Conservation (phyloP, 2,329 filamentous ascomycete species). For the Ascochyta clinopodiicola region DNA sequence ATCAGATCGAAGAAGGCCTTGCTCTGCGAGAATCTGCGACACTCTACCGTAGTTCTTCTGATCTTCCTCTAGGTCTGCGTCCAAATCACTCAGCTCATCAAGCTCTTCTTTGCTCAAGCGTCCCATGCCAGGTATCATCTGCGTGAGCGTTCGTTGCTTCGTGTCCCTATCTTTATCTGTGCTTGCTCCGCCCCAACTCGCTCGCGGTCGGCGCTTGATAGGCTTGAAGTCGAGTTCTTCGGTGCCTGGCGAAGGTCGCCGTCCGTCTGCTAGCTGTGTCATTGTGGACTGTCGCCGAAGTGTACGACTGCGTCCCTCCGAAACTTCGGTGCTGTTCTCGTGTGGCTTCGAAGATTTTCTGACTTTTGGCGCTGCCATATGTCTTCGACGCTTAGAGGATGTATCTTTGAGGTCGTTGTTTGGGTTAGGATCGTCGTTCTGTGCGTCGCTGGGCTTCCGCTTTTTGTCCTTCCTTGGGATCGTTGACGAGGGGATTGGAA, state of each 20-base stretch:
- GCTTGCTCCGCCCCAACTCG: conserved; percentile 28
- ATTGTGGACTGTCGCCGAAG: conserved; percentile 44
- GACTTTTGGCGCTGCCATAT: conserved; percentile 3
- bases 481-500: not conserved
- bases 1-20: conserved; percentile 16
- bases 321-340: not conserved
- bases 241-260: conserved; percentile 24
- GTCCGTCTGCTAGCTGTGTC: conserved; percentile 42
- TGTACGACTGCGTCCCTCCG: conserved; percentile 17
- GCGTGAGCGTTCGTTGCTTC: conserved; percentile 43
- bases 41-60: conserved; percentile 22
- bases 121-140: conserved; percentile 42
- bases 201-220: conserved; percentile 25
- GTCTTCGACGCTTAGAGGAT: conserved; percentile 32
- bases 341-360: conserved; percentile 6
- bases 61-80: conserved; percentile 22
- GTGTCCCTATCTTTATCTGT: conserved; percentile 23
- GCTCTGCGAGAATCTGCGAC: conserved; percentile 24
- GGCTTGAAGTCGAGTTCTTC: conserved; percentile 37
- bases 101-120: conserved; percentile 18
- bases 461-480: conserved; percentile 24
- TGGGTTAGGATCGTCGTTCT: conserved; percentile 10
- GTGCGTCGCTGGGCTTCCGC: conserved; percentile 17
- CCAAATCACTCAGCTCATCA: conserved; percentile 20
- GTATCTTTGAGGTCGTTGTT: conserved; percentile 10